Evolutionary conservation across 1,139 yeast genomes (phyloP), one percentile per base, ranked within the genome.

Genomic region (Yamadazyma blattariae): DNA sequence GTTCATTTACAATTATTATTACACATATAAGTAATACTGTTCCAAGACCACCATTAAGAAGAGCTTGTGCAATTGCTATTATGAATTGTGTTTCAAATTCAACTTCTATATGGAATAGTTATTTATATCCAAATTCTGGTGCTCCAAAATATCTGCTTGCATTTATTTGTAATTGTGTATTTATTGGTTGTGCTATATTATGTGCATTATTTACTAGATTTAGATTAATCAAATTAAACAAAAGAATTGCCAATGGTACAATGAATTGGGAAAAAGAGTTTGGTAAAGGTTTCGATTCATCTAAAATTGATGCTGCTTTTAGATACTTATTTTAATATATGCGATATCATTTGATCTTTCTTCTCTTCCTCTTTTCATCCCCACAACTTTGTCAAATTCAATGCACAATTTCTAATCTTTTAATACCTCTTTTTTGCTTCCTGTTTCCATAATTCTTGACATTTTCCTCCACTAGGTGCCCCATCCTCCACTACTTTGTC

Each of bases 1-100:
- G 79, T 50, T 68, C 81, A 0, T 77, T 74, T 51, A 74, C 78
- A 13, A 68, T 72, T 5, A 71, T 73, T 34, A 61, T 75, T 35
- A 66, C 82, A 2, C 77, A 82, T 80, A 67, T 74, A 63, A 68
- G 80, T 8, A 72, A 73, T 46, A 68, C 69, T 45, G 57, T 61
- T 42, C 71, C 79, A 27, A 61, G 79, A 48, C 79, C 79, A 13
- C 78, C 78, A 15, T 57, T 72, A 37, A 74, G 73, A 50, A 61
- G 79, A 55, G 79, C 79, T 13, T 70, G 72, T 49, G 73, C 76
- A 6, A 54, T 74, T 46, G 74, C 79, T 0, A 47, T 71, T 34
- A 71, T 73, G 73, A 74, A 73, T 46, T 68, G 76, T 56, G 48
- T 73, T 35, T 68, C 76, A 26, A 74, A 74, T 48, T 69, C 77